phyloP scores from a whole-genome alignment of 257 asterid genomes.

The Jaltomata sinuosa region DNA sequence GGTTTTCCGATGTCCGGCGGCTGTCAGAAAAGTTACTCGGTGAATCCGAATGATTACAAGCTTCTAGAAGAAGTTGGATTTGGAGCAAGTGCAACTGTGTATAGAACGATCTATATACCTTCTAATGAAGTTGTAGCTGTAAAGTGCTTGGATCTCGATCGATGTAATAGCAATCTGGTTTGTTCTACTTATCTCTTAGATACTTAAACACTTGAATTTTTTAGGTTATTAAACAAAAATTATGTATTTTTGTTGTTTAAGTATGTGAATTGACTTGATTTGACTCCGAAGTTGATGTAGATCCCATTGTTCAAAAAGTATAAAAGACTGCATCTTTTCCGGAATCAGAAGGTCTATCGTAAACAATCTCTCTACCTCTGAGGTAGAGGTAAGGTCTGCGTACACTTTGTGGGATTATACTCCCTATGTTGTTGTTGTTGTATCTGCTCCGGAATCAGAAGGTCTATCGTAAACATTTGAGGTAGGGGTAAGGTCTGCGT shows the following conservation, averaged over 20 bases:
- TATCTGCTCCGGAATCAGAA: no score
- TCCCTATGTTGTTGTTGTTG: no score
- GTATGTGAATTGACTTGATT: background rate
- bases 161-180: conserved; percentile 97
- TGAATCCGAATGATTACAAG: conserved; percentile 62
- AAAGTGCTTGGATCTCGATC: conserved; percentile 99
- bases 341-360: no score
- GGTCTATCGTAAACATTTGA: no score
- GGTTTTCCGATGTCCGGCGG: background rate
- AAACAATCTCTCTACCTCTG: no score
- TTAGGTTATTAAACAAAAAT: background rate
- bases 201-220: background rate
- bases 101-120: conserved; percentile 80
- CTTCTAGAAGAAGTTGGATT: conserved; percentile 88
- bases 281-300: background rate
- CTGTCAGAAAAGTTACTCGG: conserved; percentile 45
- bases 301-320: background rate
- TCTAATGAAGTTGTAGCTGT: conserved; percentile 80
- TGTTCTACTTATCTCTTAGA: conserved; percentile 9
- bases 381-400: no score
- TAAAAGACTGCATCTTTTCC: no score
- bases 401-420: no score
- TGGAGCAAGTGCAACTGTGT: conserved; percentile 95
- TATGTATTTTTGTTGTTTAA: background rate
- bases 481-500: no score